Percentiles rank a stretch among this genome's conserved stretches.
phyloP scores from a whole-genome alignment of 176 grass and related monocot genomes.

The Carex myosuroides region DNA sequence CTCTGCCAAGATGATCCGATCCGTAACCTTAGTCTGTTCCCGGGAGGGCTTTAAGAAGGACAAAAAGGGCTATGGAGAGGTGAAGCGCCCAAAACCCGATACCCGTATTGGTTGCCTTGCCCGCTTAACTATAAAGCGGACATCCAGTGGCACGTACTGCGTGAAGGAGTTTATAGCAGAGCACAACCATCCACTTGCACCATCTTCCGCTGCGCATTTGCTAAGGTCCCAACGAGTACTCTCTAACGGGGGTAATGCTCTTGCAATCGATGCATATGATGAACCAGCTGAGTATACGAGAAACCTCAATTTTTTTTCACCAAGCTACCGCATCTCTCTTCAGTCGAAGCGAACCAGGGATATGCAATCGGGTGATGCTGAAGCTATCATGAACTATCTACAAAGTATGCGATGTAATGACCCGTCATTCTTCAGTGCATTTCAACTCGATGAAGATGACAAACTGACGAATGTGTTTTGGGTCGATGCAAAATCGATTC shows the following conservation, averaged over 20 bases:
- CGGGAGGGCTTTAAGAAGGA: slow-evolving; percentile 45
- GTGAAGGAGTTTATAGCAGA: slow-evolving; percentile 39
- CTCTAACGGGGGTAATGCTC: slow-evolving; percentile 20
- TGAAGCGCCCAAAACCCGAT: slow-evolving; percentile 35
- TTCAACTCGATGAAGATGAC: slow-evolving; percentile 47
- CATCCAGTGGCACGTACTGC: slow-evolving; percentile 21
- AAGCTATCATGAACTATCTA: slow-evolving; percentile 42
- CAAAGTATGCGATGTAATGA: slow-evolving; percentile 43
- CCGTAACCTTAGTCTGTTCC: slow-evolving; percentile 46
- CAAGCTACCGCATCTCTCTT: slow-evolving; percentile 30
- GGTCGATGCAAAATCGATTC: slow-evolving; percentile 31
- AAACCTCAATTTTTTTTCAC: slow-evolving; percentile 32
- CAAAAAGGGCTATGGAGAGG: slow-evolving; percentile 34
- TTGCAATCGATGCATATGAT: background rate
- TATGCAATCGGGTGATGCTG: slow-evolving; percentile 44
- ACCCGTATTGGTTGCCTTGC: slow-evolving; percentile 44
- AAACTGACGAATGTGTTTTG: slow-evolving; percentile 46
- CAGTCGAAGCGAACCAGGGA: slow-evolving; percentile 32
- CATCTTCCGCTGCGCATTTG: slow-evolving; percentile 40
- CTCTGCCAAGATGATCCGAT: slow-evolving; percentile 28
- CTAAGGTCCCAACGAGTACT: slow-evolving; percentile 42
- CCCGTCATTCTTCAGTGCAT: slow-evolving; percentile 46
- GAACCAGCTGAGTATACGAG: slow-evolving; percentile 3
- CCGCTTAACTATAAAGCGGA: slow-evolving; percentile 42
- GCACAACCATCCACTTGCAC: slow-evolving; percentile 48